A percentile compares a stretch with the other conserved stretches of the same genome.
phyloP scores from a whole-genome alignment of 495 filamentous ascomycete genomes.

The Lophium mytilinum region DNA sequence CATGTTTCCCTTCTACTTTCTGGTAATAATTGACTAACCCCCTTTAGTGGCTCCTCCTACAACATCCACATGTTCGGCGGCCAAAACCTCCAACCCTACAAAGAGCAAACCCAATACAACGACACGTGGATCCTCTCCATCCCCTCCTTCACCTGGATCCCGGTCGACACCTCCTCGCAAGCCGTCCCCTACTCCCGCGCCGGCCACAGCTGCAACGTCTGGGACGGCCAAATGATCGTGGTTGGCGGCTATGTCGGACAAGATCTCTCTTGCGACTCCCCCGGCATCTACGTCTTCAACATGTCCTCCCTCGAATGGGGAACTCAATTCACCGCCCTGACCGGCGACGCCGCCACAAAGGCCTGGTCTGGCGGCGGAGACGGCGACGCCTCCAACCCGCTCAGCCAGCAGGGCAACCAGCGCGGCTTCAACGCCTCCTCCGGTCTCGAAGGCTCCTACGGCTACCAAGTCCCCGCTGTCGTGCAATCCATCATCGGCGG shows the following conservation, averaged over 20 bases:
- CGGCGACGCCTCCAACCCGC: slow-evolving; percentile 29
- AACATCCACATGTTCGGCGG: slow-evolving; percentile 73
- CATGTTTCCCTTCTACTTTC: not conserved
- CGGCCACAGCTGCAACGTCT: slow-evolving; percentile 61
- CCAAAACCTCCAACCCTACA: slow-evolving; percentile 56
- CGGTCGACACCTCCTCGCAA: slow-evolving; percentile 46
- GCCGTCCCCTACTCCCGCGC: slow-evolving; percentile 53
- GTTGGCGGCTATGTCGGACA: slow-evolving; percentile 62
- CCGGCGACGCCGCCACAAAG: slow-evolving; percentile 11
- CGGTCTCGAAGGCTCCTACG: slow-evolving; percentile 49
- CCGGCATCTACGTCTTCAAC: slow-evolving; percentile 65
- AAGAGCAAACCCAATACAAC: slow-evolving; percentile 54
- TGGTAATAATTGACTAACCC: not conserved
- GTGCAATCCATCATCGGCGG: slow-evolving; percentile 61
- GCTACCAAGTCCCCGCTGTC: slow-evolving; percentile 54
- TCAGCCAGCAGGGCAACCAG: slow-evolving; percentile 41
- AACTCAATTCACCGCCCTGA: slow-evolving; percentile 47
- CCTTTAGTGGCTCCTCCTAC: slow-evolving; percentile 53
- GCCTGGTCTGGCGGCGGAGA: slow-evolving; percentile 2
- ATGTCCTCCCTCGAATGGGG: slow-evolving; percentile 53
- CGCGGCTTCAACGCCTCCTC: slow-evolving; percentile 23
- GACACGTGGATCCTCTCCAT: slow-evolving; percentile 76
- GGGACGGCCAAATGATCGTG: slow-evolving; percentile 63
- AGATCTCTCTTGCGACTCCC: slow-evolving; percentile 54
- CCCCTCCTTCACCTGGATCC: slow-evolving; percentile 65